These are phyloP conservation scores for Aspergillus unguis DNA, from an alignment of 2,329 filamentous ascomycete genomes.

Conservation along the genomic window DNA sequence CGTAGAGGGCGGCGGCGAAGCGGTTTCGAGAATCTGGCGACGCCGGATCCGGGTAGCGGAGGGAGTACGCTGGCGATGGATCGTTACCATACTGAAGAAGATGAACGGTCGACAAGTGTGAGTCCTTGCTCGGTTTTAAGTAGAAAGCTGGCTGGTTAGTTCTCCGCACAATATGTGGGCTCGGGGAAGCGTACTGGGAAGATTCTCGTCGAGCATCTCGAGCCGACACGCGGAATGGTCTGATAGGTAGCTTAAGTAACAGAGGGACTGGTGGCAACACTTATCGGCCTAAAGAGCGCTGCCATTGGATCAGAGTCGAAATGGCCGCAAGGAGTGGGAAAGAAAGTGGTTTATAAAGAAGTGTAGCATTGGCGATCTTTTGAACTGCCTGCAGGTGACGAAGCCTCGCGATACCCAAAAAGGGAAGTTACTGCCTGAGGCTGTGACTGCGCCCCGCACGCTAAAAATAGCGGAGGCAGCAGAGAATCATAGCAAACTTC, in stretches of 20 bases:
- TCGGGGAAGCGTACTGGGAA: conserved; percentile 59
- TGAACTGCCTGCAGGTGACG: not conserved
- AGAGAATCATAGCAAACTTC: not conserved
- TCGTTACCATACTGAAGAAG: conserved; percentile 73
- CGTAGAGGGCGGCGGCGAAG: conserved; percentile 82
- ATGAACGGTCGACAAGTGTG: conserved; percentile 39
- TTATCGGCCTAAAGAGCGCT: not conserved
- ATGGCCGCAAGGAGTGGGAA: not conserved
- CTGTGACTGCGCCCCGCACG: not conserved
- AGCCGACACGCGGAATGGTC: not conserved
- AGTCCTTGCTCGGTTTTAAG: conserved; percentile 51
- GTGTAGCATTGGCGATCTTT: not conserved
- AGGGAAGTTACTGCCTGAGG: conserved; percentile 3
- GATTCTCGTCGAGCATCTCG: conserved; percentile 85
- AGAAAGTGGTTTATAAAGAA: conserved; percentile 10
- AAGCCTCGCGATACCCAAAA: not conserved
- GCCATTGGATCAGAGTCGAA: conserved; percentile 14
- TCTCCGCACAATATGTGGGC: not conserved
- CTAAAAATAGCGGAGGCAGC: conserved; percentile 7
- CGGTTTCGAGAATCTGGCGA: conserved; percentile 69
- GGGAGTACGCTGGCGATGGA: conserved; percentile 72
- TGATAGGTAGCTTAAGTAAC: not conserved
- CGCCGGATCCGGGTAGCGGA: conserved; percentile 72
- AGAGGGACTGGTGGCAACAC: not conserved
- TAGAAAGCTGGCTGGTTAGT: conserved; percentile 52